These are phyloP conservation scores for Trichoderma cornu-damae DNA, from an alignment of 2,329 filamentous ascomycete species.

Conservation along the genomic window DNA sequence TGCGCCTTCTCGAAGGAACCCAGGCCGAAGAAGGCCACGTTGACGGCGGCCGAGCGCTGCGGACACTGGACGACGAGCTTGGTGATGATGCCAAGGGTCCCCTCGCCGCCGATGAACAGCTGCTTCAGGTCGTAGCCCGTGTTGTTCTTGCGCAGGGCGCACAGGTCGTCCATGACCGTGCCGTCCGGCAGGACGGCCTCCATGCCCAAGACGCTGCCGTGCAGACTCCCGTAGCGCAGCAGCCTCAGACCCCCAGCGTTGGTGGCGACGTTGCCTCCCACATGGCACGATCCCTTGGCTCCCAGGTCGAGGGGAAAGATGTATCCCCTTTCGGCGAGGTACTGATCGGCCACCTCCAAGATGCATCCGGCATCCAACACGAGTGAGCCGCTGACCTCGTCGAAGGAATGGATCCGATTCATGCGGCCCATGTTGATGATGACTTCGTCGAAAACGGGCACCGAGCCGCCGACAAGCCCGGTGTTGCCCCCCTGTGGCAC, in stretches of 20 bases:
- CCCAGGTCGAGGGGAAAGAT: slow-evolving; percentile 97
- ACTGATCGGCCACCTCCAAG: slow-evolving; percentile 81
- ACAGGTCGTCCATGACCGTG: slow-evolving; percentile 84
- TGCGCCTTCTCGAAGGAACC: slow-evolving; percentile 88
- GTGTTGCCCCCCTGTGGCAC: slow-evolving; percentile 98
- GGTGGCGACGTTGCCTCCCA: slow-evolving; percentile 92
- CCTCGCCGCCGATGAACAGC: slow-evolving; percentile 91
- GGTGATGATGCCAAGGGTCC: slow-evolving; percentile 91
- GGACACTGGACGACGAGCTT: slow-evolving; percentile 85
- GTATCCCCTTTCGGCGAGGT: slow-evolving; percentile 73
- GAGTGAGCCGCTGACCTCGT: slow-evolving; percentile 84
- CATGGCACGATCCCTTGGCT: slow-evolving; percentile 93
- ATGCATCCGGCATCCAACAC: slow-evolving; percentile 90
- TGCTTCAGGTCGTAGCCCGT: slow-evolving; percentile 97
- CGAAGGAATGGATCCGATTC: slow-evolving; percentile 87
- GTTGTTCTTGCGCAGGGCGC: slow-evolving; percentile 92
- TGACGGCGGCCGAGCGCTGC: slow-evolving; percentile 78
- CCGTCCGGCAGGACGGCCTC: slow-evolving; percentile 93
- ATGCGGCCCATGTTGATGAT: slow-evolving; percentile 86
- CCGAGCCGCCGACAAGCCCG: slow-evolving; percentile 87
- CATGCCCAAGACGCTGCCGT: slow-evolving; percentile 86
- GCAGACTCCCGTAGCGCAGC: slow-evolving; percentile 86
- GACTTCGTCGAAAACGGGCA: slow-evolving; percentile 98
- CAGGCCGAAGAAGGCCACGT: slow-evolving; percentile 91
- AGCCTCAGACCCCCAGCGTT: slow-evolving; percentile 90